These are phyloP conservation scores for Leishmania lainsoni DNA, from an alignment of 208 protist genomes.

Conservation along the genomic window DNA sequence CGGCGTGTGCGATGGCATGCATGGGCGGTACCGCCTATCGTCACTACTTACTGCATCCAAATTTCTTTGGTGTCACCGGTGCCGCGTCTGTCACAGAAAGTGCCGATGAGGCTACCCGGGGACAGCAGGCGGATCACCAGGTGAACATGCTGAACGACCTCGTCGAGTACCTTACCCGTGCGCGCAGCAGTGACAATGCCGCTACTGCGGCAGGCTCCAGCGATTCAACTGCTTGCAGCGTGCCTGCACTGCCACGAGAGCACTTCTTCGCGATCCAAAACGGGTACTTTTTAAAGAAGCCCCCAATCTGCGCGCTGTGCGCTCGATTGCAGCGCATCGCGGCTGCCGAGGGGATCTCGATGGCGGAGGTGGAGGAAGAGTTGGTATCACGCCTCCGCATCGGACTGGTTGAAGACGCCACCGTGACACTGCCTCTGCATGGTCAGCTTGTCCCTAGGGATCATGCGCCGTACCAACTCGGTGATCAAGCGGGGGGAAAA, in stretches of 20 bases:
- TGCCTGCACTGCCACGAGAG: slow-evolving; percentile 3
- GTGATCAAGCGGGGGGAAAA: neutral
- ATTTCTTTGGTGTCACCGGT: slow-evolving; percentile 9
- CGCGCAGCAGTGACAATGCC: neutral
- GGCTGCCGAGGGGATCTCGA: neutral
- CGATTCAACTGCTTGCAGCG: neutral
- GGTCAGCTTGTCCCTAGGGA: neutral
- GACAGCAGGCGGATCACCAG: slow-evolving; percentile 36
- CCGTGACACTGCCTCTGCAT: slow-evolving; percentile 37
- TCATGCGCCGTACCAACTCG: neutral
- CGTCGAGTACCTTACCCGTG: slow-evolving; percentile 27
- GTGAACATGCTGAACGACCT: slow-evolving; percentile 38
- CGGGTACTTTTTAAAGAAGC: slow-evolving; percentile 39
- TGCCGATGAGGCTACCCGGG: slow-evolving; percentile 15
- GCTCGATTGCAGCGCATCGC: slow-evolving; percentile 13
- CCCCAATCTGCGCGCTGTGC: neutral
- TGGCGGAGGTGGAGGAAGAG: neutral
- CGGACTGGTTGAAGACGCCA: slow-evolving; percentile 45
- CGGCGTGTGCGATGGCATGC: slow-evolving; percentile 65
- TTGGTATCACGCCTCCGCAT: slow-evolving; percentile 39
- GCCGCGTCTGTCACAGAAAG: neutral
- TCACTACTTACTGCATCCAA: slow-evolving; percentile 66
- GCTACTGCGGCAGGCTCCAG: neutral
- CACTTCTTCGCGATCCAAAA: slow-evolving; percentile 39
- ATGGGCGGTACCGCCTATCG: slow-evolving; percentile 62